These are phyloP conservation scores for Prunus davidiana DNA, from an alignment of 306 rosid species.

Conservation along the genomic window DNA sequence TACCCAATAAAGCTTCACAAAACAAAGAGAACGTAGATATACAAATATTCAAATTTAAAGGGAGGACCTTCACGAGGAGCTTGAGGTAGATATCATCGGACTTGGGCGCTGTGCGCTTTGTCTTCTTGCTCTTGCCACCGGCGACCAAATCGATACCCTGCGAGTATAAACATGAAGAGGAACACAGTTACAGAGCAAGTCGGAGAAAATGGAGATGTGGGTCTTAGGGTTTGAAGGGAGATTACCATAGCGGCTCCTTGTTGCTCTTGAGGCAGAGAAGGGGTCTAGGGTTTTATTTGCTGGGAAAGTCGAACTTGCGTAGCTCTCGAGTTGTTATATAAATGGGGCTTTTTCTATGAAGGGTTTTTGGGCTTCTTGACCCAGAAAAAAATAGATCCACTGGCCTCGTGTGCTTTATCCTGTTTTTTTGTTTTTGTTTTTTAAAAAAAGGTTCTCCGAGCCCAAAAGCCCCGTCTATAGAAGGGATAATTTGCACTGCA, in stretches of 20 bases:
- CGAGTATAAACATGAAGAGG: not conserved
- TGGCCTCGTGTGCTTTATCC: too few species aligned
- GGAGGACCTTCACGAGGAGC: slow-evolving; percentile 61
- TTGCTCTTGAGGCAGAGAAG: slow-evolving; percentile 10
- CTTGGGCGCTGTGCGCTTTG: slow-evolving; percentile 65
- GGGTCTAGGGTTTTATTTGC: slow-evolving; percentile 38
- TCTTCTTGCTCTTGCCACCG: slow-evolving; percentile 80
- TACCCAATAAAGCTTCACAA: not conserved
- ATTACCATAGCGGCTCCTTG: slow-evolving; percentile 41
- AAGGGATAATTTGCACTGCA: too few species aligned
- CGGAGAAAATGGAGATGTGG: not conserved
- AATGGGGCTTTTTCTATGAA: not conserved
- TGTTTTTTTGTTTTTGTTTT: too few species aligned
- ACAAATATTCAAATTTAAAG: not conserved
- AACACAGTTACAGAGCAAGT: not conserved
- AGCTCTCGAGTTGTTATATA: not conserved
- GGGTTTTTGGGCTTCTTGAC: not conserved
- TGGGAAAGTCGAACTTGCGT: not conserved
- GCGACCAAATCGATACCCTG: slow-evolving; percentile 87
- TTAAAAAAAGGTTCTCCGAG: too few species aligned
- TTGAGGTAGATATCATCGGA: slow-evolving; percentile 76
- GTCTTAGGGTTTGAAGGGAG: not conserved
- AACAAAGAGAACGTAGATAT: not conserved
- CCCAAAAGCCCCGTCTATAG: too few species aligned
- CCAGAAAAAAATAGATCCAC: too few species aligned